Evolutionary conservation across 495 filamentous ascomycete genomes (phyloP).

Genomic region (Tuber calosporum): DNA sequence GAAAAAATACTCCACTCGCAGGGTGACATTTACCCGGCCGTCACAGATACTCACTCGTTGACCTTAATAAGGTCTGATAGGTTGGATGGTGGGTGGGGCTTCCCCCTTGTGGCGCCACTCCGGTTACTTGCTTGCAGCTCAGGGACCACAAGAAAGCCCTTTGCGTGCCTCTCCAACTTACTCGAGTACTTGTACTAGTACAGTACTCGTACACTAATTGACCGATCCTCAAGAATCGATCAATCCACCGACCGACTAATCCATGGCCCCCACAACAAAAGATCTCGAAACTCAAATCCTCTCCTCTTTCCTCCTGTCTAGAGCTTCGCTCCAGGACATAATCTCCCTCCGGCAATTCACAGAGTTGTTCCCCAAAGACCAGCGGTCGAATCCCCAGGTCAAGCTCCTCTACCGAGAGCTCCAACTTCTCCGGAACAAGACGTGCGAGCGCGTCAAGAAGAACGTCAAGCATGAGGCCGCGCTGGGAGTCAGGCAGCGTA

Average conservation of each 20-base stretch:
- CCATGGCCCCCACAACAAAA: constrained; percentile 28
- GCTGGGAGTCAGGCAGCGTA: constrained; percentile 56
- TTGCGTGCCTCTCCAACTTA: too few relatives aligned
- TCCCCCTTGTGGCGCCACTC: neutral
- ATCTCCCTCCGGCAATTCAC: constrained; percentile 69
- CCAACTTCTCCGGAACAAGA: constrained; percentile 60
- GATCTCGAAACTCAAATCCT: constrained; percentile 59
- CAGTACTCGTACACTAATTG: too few relatives aligned
- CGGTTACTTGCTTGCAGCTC: neutral
- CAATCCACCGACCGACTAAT: neutral
- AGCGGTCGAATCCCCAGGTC: constrained; percentile 64
- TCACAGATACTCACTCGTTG: neutral
- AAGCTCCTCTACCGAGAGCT: constrained; percentile 71
- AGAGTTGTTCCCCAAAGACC: constrained; percentile 63
- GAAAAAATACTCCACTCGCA: neutral
- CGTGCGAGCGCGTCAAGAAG: constrained; percentile 59
- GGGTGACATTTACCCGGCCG: neutral
- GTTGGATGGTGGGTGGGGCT: neutral
- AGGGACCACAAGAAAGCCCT: constrained; percentile 14
- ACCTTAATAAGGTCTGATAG: neutral
- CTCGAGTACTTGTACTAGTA: too few relatives aligned
- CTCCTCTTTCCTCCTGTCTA: constrained; percentile 66
- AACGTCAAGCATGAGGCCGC: constrained; percentile 63
- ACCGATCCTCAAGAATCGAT: neutral
- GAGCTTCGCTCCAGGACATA: constrained; percentile 63